A percentile compares a stretch with the other conserved stretches of the same genome.
Evolutionary conservation across 805 yeast genomes (phyloP).

Genomic region (Metschnikowia colocasiae): DNA sequence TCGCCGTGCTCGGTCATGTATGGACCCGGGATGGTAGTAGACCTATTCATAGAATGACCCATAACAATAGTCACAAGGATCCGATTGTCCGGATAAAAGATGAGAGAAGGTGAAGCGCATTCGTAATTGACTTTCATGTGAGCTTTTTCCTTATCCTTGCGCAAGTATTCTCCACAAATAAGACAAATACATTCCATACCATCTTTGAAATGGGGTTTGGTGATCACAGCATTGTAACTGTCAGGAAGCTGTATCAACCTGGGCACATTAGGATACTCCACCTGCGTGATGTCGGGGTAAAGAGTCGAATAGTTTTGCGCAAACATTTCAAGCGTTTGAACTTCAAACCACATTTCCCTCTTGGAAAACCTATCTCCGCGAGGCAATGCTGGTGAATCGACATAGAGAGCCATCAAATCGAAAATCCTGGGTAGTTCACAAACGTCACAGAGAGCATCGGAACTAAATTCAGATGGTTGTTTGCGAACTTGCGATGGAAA

Average conservation of each 20-base stretch:
- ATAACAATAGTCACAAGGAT: background rate
- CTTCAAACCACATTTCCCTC: constrained; percentile 4
- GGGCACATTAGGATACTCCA: constrained; percentile 54
- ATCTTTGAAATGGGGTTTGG: constrained; percentile 19
- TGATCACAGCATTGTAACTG: constrained; percentile 29
- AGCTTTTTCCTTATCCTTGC: background rate
- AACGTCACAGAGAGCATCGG: constrained; percentile 23
- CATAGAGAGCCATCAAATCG: background rate
- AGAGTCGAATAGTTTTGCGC: background rate
- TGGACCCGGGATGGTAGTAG: constrained; percentile 51
- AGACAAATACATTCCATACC: constrained; percentile 31
- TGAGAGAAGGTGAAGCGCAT: constrained; percentile 10
- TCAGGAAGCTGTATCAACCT: constrained; percentile 52
- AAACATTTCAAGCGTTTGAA: constrained; percentile 1
- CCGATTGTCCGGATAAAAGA: constrained; percentile 5
- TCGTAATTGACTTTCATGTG: constrained; percentile 2
- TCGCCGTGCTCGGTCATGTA: constrained; percentile 76
- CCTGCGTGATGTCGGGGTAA: background rate
- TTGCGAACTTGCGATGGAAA: constrained; percentile 17
- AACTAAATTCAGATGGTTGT: constrained; percentile 18
- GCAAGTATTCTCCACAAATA: constrained; percentile 27
- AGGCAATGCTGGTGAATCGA: background rate
- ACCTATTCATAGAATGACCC: constrained; percentile 1
- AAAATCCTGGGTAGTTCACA: constrained; percentile 23
- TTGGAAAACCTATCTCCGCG: background rate